Evolutionary conservation across 768 basidiomycete species (phyloP).

Genomic region (Russula olivacea): DNA sequence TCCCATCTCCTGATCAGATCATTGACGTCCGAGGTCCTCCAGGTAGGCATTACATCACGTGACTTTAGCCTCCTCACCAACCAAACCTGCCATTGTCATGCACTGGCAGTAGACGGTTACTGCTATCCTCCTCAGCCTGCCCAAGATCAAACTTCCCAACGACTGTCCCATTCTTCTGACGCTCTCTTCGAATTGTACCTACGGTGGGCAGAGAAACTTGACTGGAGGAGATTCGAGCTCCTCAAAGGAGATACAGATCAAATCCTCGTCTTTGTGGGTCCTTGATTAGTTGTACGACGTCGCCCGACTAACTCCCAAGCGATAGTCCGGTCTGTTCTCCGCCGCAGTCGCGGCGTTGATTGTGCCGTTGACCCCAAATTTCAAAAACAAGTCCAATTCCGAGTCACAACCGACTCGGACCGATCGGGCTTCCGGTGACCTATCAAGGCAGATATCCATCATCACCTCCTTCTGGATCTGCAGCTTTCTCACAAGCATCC

Average conservation of each 20-base stretch:
- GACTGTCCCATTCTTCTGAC: not conserved
- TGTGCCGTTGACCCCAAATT: too few relatives aligned
- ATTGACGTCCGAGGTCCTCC: not conserved
- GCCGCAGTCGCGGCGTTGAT: not conserved
- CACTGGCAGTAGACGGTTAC: too few relatives aligned
- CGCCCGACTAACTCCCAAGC: too few relatives aligned
- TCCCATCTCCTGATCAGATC: not conserved
- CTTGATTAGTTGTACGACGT: not conserved
- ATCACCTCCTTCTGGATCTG: not conserved
- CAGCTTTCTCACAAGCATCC: slow-evolving; percentile 1
- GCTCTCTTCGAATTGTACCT: not conserved
- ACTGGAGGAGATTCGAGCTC: not conserved
- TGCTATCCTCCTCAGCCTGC: not conserved
- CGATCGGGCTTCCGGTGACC: too few relatives aligned
- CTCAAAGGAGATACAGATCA: not conserved
- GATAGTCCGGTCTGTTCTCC: slow-evolving; percentile 10
- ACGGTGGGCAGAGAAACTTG: not conserved
- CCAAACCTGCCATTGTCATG: too few relatives aligned
- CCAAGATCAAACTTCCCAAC: not conserved
- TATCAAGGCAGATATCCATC: too few relatives aligned
- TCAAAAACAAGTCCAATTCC: too few relatives aligned
- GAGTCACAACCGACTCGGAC: too few relatives aligned
- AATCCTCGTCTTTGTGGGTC: slow-evolving; percentile 4
- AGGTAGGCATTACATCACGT: too few relatives aligned
- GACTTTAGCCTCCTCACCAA: too few relatives aligned